Evolutionary conservation across 768 basidiomycete genomes (phyloP), one percentile per base, ranked within the genome.

Genomic region (Suillus occidentalis): DNA sequence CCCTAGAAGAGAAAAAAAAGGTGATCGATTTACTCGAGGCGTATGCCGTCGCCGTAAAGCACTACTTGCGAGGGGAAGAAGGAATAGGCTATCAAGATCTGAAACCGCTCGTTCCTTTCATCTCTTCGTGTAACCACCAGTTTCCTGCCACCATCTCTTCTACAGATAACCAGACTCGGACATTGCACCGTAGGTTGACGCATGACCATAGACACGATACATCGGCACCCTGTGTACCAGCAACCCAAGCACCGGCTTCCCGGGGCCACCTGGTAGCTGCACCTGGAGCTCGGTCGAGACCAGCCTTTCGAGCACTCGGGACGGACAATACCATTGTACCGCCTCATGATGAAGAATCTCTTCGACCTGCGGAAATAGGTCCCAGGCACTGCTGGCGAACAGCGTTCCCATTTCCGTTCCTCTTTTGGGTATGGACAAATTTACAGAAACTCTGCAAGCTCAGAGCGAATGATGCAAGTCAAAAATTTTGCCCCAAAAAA

Each of bases 41-140:
- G 0, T 90, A 83, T 66, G 81, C 82, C 2, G 84, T 89, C 42
- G 82, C 89, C 6, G 78, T 87, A 20, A 90, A 90, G 73, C 89
- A 90, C 72, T 90, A 90, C 71, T 76, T 89, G 22, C 81, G 89
- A 39, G 87, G 87, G 12, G 81, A 82, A 69, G 81, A 81, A 61
- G 78, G 76, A 31, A 71, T 72, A 40, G 43, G 65, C 37, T 74
- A 72, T 53, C 22, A 66, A 59, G 88, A 90, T 72, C 75, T 90
- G 18, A 88, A 88, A 74, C 84, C 88, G 65, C 83, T 87, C 49
- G 86, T 89, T 72, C 89, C 89, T 71, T 89, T 86, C 73, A 82
- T 92, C n/a, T 89, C 89, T 7, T 80, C 85, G 12, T 22, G 3
- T 4, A 34, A 64, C n/a, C 88, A 88, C 67, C 81, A 83, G 2